Base-by-base conservation (phyloP, 2,329 filamentous ascomycete species). In the Zasmidium citrigriseum region DNA sequence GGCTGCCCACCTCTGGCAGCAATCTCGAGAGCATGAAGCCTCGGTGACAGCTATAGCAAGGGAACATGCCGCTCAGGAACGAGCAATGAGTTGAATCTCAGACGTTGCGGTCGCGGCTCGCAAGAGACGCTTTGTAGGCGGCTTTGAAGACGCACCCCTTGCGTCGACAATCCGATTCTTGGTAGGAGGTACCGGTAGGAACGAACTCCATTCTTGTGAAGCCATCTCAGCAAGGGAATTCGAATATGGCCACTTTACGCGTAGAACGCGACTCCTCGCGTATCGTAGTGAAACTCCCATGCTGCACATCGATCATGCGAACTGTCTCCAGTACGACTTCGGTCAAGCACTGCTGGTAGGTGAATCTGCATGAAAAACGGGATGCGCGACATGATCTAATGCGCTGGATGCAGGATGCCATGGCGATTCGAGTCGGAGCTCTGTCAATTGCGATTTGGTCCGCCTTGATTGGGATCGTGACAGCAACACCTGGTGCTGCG, bases 401-500 rank as follows among this genome's bases (percentile, higher is more conserved):
- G 34, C 34, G 18, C 14, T 41, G 34, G 52, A 51, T 41, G 53
- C 48, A 59, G 55, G 54, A 41, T 48, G 41, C 50, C 18, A 58
- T 51, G 57, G 56, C 56, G 54, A 27, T 7, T 18, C 49, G 46
- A 50, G 18, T 51, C 14, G 16, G 7, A 14, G 7, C 27, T 7
- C 14, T 29, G 14, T 29, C 12, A 16, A 41, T 41, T n/a, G n/a
- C n/a, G n/a, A 10, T 41, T n/a, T 41, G 34, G 23, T 59, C 58
- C 62, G 58, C 45, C 54, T 49, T 62, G n/a, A 51, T 61, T 52
- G 41, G 49, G 21, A 55, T 57, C 27, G 53, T 58, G 44, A 51
- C 29, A 38, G 72, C 73, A 56, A 64, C 61, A 22, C 75, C 76
- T 18, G 71, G 73, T 46, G 68, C 77, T 53, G 78, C 79, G 48